Percentiles rank a stretch among this genome's conserved stretches.
Conservation (phyloP, 371 early-diverging fungal species). For the Mucor mucedo region DNA sequence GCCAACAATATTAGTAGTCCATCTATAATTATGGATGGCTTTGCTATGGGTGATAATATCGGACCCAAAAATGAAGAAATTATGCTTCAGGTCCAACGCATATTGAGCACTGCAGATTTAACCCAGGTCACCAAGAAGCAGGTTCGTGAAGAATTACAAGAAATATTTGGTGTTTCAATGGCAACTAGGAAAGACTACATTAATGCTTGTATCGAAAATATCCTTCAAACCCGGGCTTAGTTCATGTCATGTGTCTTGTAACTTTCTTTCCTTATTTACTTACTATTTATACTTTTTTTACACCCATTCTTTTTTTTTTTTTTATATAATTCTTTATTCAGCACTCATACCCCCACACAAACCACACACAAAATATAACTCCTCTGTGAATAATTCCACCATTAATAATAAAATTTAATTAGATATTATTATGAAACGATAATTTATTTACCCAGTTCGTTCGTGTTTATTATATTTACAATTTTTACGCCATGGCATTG, state of each 20-base stretch:
- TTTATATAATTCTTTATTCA: neutral
- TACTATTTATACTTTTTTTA: neutral
- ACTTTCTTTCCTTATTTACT: neutral
- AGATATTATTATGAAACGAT: neutral
- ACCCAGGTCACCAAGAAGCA: slow-evolving; percentile 87
- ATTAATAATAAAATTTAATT: neutral
- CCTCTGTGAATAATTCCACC: neutral
- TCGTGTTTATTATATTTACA: neutral
- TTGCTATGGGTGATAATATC: slow-evolving; percentile 22
- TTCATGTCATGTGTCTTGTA: neutral
- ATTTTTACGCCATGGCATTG: slow-evolving; percentile 13
- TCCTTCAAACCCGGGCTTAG: slow-evolving; percentile 45
- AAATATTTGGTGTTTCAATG: slow-evolving; percentile 53
- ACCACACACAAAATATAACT: neutral
- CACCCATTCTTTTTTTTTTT: too few relatives aligned
- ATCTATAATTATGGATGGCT: slow-evolving; percentile 44
- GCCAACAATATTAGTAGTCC: slow-evolving; percentile 29
- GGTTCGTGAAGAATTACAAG: slow-evolving; percentile 52
- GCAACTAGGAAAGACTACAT: slow-evolving; percentile 59
- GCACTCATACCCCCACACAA: neutral
- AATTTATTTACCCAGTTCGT: neutral
- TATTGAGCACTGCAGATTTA: slow-evolving; percentile 78
- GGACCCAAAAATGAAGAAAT: slow-evolving; percentile 79
- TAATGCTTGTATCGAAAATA: slow-evolving; percentile 54
- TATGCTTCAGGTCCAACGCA: slow-evolving; percentile 72